Percentiles rank a stretch among this genome's conserved stretches.
Conservation (phyloP, 768 basidiomycete species). For the Mycena crocata region DNA sequence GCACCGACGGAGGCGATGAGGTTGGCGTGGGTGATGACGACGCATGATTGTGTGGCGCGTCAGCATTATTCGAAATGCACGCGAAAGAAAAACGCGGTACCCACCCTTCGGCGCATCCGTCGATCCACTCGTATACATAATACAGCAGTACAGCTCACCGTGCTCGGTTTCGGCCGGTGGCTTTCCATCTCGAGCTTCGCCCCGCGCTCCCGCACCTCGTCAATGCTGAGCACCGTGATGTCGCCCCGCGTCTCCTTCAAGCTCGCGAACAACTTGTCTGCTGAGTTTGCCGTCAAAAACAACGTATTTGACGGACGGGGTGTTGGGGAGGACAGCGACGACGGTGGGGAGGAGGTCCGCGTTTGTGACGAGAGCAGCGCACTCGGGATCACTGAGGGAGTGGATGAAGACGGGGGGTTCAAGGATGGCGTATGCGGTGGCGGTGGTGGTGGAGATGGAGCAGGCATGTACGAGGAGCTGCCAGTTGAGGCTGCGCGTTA, state of each 20-base stretch:
- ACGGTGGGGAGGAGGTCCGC: slow-evolving; percentile 88
- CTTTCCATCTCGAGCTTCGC: slow-evolving; percentile 60
- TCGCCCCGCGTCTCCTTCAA: slow-evolving; percentile 66
- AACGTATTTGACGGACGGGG: slow-evolving; percentile 81
- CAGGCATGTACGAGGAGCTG: slow-evolving; percentile 89
- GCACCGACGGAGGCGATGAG: slow-evolving; percentile 87
- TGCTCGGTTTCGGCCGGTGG: slow-evolving; percentile 56
- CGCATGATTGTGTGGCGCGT: too few relatives aligned
- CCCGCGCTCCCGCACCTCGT: slow-evolving; percentile 80
- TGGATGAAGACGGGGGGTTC: slow-evolving; percentile 90
- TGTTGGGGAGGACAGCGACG: slow-evolving; percentile 74
- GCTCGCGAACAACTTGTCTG: slow-evolving; percentile 64
- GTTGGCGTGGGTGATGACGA: slow-evolving; percentile 88
- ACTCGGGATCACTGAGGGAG: slow-evolving; percentile 77
- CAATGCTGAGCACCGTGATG: slow-evolving; percentile 72
- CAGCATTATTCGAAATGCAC: too few relatives aligned
- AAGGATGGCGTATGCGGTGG: slow-evolving; percentile 96
- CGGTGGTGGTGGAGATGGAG: slow-evolving; percentile 82
- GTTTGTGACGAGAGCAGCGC: slow-evolving; percentile 60
- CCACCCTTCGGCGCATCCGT: slow-evolving; percentile 97
- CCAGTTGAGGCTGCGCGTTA: slow-evolving; percentile 77
- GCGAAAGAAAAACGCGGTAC: too few relatives aligned
- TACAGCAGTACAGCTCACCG: slow-evolving; percentile 62
- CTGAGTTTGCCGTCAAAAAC: slow-evolving; percentile 86
- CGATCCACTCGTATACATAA: slow-evolving; percentile 85